Conservation (phyloP, 257 asterid genomes). For the Avicennia marina region DNA sequence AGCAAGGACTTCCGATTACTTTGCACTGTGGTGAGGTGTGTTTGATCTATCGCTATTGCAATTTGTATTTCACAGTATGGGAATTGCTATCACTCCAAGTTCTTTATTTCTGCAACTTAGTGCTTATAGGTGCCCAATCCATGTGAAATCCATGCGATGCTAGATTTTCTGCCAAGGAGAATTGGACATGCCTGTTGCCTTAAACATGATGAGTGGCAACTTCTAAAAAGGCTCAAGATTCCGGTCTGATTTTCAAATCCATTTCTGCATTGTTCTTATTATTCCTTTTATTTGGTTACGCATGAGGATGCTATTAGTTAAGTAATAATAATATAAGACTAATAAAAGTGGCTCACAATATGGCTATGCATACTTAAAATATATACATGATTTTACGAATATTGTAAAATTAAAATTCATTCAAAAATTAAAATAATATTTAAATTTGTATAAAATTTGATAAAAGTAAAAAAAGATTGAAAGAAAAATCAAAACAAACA, state of each 20-base stretch:
- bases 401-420: too few species aligned
- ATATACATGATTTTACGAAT: too few species aligned
- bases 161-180: constrained; percentile 74
- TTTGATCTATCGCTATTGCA: constrained; percentile 25
- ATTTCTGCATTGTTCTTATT: constrained; percentile 16
- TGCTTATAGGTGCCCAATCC: constrained; percentile 84
- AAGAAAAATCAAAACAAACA: too few species aligned
- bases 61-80: neutral
- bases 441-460: too few species aligned
- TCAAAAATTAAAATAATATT: too few species aligned
- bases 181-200: constrained; percentile 98
- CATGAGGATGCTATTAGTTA: too few species aligned
- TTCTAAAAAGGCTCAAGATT: constrained; percentile 47
- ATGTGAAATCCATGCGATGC: constrained; percentile 73
- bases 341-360: too few species aligned
- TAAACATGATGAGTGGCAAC: constrained; percentile 59
- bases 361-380: too few species aligned
- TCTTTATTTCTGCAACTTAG: constrained; percentile 40
- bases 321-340: too few species aligned
- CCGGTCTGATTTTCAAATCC: constrained; percentile 50
- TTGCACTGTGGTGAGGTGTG: constrained; percentile 98
- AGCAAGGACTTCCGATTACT: constrained; percentile 73
- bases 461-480: too few species aligned
- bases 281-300: too few species aligned
- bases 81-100: constrained; percentile 25